A percentile compares a stretch with the other conserved stretches of the same genome.
Conservation (phyloP, 768 basidiomycete genomes). For the Mycena capillaripes region DNA sequence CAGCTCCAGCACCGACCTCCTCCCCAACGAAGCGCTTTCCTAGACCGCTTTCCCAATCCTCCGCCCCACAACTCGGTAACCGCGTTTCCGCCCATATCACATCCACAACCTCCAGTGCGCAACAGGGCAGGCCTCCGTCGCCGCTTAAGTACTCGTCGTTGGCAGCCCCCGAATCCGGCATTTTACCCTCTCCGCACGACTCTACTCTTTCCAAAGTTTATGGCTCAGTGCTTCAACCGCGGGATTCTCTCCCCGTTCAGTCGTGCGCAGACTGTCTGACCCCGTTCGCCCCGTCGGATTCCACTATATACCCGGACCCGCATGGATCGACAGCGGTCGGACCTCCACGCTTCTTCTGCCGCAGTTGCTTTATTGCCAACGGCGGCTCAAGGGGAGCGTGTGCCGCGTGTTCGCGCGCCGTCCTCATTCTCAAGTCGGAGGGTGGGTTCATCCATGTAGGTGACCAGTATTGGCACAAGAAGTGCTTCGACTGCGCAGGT, state of each 20-base stretch:
- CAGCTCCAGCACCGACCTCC: conserved; percentile 33
- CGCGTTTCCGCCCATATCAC: conserved; percentile 72
- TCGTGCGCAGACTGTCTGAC: conserved; percentile 76
- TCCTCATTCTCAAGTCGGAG: conserved; percentile 81
- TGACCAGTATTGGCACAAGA: conserved; percentile 84
- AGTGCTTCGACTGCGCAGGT: conserved; percentile 77
- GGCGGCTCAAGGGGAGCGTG: conserved; percentile 87
- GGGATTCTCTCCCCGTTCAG: conserved; percentile 78
- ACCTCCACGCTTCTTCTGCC: conserved; percentile 77
- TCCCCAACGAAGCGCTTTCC: conserved; percentile 64
- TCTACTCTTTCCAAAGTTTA: conserved; percentile 85
- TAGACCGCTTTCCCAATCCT: conserved; percentile 55
- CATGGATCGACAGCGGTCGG: conserved; percentile 45
- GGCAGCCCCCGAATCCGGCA: conserved; percentile 68
- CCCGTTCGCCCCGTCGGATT: conserved; percentile 78
- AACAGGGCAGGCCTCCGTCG: conserved; percentile 63
- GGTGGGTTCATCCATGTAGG: conserved; percentile 83
- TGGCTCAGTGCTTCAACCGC: conserved; percentile 86
- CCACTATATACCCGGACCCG: conserved; percentile 89
- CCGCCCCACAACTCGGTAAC: conserved; percentile 53
- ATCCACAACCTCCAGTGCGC: conserved; percentile 56
- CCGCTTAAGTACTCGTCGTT: conserved; percentile 67
- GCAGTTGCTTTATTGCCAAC: conserved; percentile 75
- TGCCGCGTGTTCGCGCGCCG: conserved; percentile 74
- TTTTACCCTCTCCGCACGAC: conserved; percentile 68